Evolutionary conservation across 169 alveolate species (phyloP), one percentile per base, ranked within the genome.

Genomic region (Plasmodium knowlesi): DNA sequence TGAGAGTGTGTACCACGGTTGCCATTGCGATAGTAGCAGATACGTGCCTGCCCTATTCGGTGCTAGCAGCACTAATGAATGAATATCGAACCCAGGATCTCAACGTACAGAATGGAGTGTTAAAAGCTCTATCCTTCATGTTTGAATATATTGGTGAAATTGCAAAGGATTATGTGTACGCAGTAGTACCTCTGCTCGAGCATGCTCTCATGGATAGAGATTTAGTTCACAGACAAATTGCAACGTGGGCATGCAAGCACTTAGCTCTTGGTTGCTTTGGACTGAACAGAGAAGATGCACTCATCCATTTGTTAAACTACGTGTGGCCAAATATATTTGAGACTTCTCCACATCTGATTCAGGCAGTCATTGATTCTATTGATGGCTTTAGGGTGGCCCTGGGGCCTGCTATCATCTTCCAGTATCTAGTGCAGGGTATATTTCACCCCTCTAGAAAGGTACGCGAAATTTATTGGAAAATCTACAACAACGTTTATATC

Each of bases 391-490:
- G 99, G 92, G 99, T 99, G 41, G 98, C 99, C 8, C 96, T 99
- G 34, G 99, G 99, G 1, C 99, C 99, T 2, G 99, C 99, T 54
- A 98, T 98, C 50, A 97, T 99, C 10, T 96, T 99, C 92, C 97
- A 97, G 76, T 99, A 99, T 93, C 88, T 99, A 41, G 95, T 99
- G 46, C 99, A 99, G 95, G 99, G 99, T 4, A 96, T 99, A 72
- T 99, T 98, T 97, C 99, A 99, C 96, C 99, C 99, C n/a, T 99
- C 99, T 14, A 98, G 99, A 82, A 98, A 99, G 97, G 99, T 99
- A 81, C 96, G 99, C 85, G 99, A 98, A 84, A 98, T 98, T 12
- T 99, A 99, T 96, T 99, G 99, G 99, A 98, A 99, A 39, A 97
- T 99, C 82, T 99, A 99, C 97, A 99, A 99, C 97, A 98, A 98